Base-by-base conservation (phyloP, 306 rosid genomes). In the Mimosa pudica region DNA sequence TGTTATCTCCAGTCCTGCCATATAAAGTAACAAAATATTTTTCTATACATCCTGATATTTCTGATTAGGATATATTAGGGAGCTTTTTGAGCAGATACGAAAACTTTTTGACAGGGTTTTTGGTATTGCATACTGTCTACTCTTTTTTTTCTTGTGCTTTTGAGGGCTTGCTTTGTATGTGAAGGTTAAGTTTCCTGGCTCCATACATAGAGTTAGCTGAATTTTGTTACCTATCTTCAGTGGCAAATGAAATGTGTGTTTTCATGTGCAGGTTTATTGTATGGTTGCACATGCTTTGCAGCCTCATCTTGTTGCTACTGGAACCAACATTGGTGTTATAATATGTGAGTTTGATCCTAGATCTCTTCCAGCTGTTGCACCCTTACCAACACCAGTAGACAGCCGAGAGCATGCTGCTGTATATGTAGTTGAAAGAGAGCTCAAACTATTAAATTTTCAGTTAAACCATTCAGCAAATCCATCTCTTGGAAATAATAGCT, bases 271-370 rank as follows among this genome's bases (percentile, higher is more conserved):
- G 99, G 99, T 96, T 60, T 93, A 91, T 81, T 96, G 99, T 81
- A 96, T 96, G 99, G 91, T 87, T 38, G 94, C 96, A 47, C 99
- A 96, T 85, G 77, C 96, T 80, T 81, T 93, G 88, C 99, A 93
- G 81, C 97, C 99, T 60, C 99, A 96, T 85, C 91, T 96, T 81
- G 99, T 96, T 84, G 99, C 99, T 84, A 88, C 90, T 84, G 99
- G 99, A 83, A 91, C 98, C 91, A 96, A 93, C 83, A 86, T 91
- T 73, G 99, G 99, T 84, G 93, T 96, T 82, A 89, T 96, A 45
- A 86, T 96, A 83, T 86, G 98, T 30, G 99, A 96, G 86, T 92
- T 96, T 90, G 99, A 96, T 83, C 62, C 99, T 61, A 91, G 91
- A 88, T 96, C 99, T 80, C 98, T 96, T 82, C 99, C 99, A 70